Base-by-base conservation (phyloP, 345 rosid species). In the Camelina hispida region DNA sequence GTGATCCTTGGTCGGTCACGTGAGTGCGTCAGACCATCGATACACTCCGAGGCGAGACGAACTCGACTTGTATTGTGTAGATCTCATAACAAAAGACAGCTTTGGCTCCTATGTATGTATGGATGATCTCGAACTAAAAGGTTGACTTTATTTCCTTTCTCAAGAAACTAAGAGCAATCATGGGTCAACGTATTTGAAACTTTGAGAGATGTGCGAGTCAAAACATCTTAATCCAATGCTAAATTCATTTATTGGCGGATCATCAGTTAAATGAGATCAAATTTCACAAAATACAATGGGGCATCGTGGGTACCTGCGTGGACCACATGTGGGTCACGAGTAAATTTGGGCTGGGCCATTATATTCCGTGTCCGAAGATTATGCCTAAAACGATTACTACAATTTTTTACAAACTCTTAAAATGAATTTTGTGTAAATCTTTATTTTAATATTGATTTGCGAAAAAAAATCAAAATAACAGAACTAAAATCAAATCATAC, bases 1-100 rank as follows among this genome's bases (percentile, higher is more conserved):
- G 70, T 69, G 80, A 46, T 62, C 35, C 13, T 69, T 35, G 66
- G 80, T 76, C 80, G 75, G 71, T 76, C 71, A 69, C 75, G 80
- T 76, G 75, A 46, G 4, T 46, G 44, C 13, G 75, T 76, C 75
- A 69, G 75, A 23, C 14, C 35, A 76, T 56, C 14, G 7, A 5
- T 69, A 37, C 42, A 69, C 52, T 60, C 53, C 20, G 5, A 14
- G 32, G 23, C 55, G 65, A 62, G 22, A 46, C 55, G 58, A 55
- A 37, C 34, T 66, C 59, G 20, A 7, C 35, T 30, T 66, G 9
- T 28, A 37, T 37, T 7, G 2, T 37, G 50, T 14, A 47, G 9
- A 47, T 47, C 9, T 18, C 25, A 17, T 17, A 50, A 17, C 25
- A 51, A 20, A 4, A 51, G 25, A 53, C 30, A 14, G 8, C 7